Conservation (phyloP, 345 rosid genomes). For the Brassica rapa region DNA sequence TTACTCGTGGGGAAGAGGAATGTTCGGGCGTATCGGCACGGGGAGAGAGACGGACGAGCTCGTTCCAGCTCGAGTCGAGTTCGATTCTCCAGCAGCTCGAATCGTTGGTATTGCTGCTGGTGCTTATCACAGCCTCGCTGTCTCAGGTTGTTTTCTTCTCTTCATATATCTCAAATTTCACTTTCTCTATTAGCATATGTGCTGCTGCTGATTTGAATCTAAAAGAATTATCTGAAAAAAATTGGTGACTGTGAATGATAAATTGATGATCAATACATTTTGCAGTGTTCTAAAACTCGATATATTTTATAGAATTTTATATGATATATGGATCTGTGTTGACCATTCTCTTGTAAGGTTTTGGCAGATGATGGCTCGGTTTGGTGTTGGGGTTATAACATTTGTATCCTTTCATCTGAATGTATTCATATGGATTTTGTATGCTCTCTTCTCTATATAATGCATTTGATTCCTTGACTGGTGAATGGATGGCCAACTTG, state of each 20-base stretch:
- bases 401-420: constrained; percentile 66
- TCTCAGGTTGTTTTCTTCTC: constrained; percentile 57
- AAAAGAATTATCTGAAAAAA: not conserved
- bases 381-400: constrained; percentile 94
- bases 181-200: not conserved
- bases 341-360: constrained; percentile 31
- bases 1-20: constrained; percentile 93
- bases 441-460: constrained; percentile 17
- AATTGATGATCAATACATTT: too few relatives aligned
- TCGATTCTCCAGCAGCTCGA: constrained; percentile 13
- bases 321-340: constrained; percentile 13
- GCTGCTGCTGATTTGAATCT: not conserved
- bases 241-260: too few relatives aligned
- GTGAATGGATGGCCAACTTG: constrained; percentile 86
- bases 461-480: constrained; percentile 58
- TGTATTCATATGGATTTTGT: constrained; percentile 8
- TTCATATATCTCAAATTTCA: not conserved
- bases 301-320: too few relatives aligned
- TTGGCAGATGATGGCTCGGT: constrained; percentile 89
- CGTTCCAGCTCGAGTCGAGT: constrained; percentile 57
- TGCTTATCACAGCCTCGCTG: constrained; percentile 88
- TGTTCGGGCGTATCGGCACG: constrained; percentile 85
- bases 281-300: too few relatives aligned
- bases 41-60: constrained; percentile 74
- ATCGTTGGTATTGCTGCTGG: constrained; percentile 67